Base-by-base conservation (phyloP, 1,284 basidiomycete genomes). In the Trichosporon sp. region DNA sequence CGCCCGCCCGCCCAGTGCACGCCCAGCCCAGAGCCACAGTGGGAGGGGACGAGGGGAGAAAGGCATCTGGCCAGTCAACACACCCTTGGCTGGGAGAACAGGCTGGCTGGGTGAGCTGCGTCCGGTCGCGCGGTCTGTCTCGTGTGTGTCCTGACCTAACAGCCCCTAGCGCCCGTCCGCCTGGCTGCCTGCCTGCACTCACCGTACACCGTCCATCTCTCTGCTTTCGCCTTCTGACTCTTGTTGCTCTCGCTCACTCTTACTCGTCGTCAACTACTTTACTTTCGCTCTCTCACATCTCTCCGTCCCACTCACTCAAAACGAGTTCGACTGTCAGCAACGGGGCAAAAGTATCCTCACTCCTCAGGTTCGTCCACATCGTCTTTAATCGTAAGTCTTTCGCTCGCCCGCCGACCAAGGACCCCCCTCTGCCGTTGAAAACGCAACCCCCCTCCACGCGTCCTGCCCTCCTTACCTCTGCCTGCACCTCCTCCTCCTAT, bases 301-400 rank as follows among this genome's bases (percentile, higher is more conserved):
- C 49, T n/a, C 23, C 46, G 49, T 29, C 49, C 31, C 49, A n/a
- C 49, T 54, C 49, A n/a, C 49, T 54, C 25, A 54, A 54, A 54
- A 54, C n/a, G 25, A 54, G 49, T 29, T 9, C 49, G 16, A n/a
- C 49, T n/a, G 25, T 29, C 49, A 54, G 25, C 49, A n/a, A n/a
- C n/a, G n/a, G 46, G 46, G 29, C 57, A 44, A 33, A 21, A 33
- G 36, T 27, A 25, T 61, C 60, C 36, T 57, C 60, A 13, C 34
- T 29, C 23, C 31, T n/a, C 31, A 63, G 57, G 61, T 59, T 63
- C 32, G 57, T 59, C 44, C 49, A 23, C n/a, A 13, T 29, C 31
- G 23, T 37, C 16, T 34, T 32, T 36, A 54, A 59, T 44, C 54
- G 60, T 61, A 21, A 56, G 60, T 37, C 23, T 19, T n/a, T n/a